Conservation (phyloP, 805 yeast genomes). For the Wickerhamiella azyma region DNA sequence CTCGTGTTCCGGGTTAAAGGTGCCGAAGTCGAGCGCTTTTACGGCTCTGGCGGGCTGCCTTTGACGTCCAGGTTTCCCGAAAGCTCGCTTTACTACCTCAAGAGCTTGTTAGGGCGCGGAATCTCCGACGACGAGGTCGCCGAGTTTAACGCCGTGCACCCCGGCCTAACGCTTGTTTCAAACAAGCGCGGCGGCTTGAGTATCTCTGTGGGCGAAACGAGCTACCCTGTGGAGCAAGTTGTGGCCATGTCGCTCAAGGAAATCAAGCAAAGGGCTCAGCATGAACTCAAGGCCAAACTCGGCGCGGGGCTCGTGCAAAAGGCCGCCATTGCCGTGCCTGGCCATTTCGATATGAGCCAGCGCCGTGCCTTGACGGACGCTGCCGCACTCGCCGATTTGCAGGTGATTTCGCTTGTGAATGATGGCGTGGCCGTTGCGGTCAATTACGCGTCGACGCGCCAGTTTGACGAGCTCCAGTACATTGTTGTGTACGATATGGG, state of each 20-base stretch:
- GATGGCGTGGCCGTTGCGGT: constrained; percentile 89
- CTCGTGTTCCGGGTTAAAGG: constrained; percentile 36
- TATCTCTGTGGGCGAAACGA: constrained; percentile 36
- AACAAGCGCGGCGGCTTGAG: constrained; percentile 41
- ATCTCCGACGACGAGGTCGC: constrained; percentile 34
- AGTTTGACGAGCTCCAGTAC: constrained; percentile 37
- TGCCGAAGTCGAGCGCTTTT: constrained; percentile 39
- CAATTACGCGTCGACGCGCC: constrained; percentile 54
- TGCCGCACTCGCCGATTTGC: constrained; percentile 52
- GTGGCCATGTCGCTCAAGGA: constrained; percentile 72
- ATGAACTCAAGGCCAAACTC: constrained; percentile 40
- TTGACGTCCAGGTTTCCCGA: constrained; percentile 63
- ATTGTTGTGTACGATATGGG: constrained; percentile 83
- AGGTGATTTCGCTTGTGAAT: constrained; percentile 56
- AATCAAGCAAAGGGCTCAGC: constrained; percentile 49
- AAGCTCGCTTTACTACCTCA: constrained; percentile 50
- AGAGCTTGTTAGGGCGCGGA: constrained; percentile 50
- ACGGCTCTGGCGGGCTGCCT: constrained; percentile 63
- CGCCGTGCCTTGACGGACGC: constrained; percentile 62
- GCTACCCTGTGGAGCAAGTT: constrained; percentile 58
- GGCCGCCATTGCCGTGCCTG: constrained; percentile 67
- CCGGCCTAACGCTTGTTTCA: constrained; percentile 39
- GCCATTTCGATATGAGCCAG: constrained; percentile 48
- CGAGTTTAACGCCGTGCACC: constrained; percentile 40
- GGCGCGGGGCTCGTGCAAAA: constrained; percentile 40